phyloP scores from a whole-genome alignment of 768 basidiomycete species.

The Kwoniella sp. region DNA sequence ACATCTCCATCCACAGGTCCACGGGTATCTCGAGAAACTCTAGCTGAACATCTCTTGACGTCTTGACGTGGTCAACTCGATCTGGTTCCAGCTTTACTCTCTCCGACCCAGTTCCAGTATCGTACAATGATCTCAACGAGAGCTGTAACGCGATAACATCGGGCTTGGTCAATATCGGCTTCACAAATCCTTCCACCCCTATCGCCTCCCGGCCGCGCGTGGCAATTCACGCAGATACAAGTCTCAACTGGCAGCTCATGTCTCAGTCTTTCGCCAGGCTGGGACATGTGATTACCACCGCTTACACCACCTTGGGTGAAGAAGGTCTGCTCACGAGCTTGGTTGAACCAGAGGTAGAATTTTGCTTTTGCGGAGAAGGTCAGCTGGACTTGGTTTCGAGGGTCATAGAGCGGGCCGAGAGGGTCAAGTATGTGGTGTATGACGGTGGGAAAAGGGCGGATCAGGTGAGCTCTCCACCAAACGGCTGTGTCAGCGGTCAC shows the following conservation, averaged over 20 bases:
- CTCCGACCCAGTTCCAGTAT: constrained; percentile 47
- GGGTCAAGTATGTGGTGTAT: constrained; percentile 76
- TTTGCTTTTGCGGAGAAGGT: constrained; percentile 84
- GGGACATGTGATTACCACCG: constrained; percentile 52
- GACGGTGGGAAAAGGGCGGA: constrained; percentile 62
- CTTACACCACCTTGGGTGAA: constrained; percentile 53
- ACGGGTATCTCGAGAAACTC: too few species aligned
- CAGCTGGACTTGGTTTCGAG: constrained; percentile 73
- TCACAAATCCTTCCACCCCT: constrained; percentile 24
- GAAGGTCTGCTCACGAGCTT: constrained; percentile 78
- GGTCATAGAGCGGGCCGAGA: constrained; percentile 71
- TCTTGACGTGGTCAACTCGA: too few species aligned
- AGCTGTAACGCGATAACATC: constrained; percentile 35
- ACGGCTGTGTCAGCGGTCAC: background rate
- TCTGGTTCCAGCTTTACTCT: constrained; percentile 55
- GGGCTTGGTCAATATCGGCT: constrained; percentile 40
- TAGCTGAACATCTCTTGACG: too few species aligned
- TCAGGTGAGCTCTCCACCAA: constrained; percentile 27
- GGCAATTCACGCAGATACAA: constrained; percentile 54
- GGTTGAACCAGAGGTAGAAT: constrained; percentile 77
- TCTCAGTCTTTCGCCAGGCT: constrained; percentile 46
- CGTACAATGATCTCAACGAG: constrained; percentile 42
- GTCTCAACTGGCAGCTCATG: constrained; percentile 54
- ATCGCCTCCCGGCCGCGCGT: constrained; percentile 37
- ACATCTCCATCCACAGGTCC: background rate